phyloP scores from a whole-genome alignment of 2,329 filamentous ascomycete genomes.

The Cladosporium colombiae region DNA sequence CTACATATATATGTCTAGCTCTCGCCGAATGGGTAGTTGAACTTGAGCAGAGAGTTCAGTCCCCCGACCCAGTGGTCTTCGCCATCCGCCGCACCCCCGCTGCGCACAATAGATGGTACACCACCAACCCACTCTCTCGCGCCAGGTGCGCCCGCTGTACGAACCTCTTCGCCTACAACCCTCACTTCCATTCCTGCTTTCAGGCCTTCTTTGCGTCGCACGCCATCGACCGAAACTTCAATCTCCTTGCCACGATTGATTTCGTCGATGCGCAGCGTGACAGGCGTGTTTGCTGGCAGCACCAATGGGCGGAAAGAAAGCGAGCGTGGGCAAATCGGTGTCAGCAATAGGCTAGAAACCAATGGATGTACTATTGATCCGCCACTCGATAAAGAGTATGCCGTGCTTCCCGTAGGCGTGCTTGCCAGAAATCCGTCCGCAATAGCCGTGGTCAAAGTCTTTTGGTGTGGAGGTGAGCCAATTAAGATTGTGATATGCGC shows the following conservation, averaged over 20 bases:
- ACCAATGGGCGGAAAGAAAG: slow-evolving; percentile 91
- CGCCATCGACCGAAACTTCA: slow-evolving; percentile 53
- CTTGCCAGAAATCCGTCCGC: slow-evolving; percentile 94
- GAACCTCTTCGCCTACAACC: slow-evolving; percentile 82
- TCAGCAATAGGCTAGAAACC: slow-evolving; percentile 83
- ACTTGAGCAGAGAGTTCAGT: slow-evolving; percentile 89
- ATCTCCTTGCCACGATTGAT: slow-evolving; percentile 51
- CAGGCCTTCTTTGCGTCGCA: slow-evolving; percentile 45
- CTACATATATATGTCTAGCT: slow-evolving; percentile 27
- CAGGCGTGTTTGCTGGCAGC: slow-evolving; percentile 79
- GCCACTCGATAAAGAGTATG: slow-evolving; percentile 90
- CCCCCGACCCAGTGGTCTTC: slow-evolving; percentile 98
- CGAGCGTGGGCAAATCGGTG: slow-evolving; percentile 89
- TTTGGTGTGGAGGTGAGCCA: slow-evolving; percentile 58
- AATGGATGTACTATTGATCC: slow-evolving; percentile 93
- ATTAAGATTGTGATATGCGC: slow-evolving; percentile 90
- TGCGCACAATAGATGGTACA: slow-evolving; percentile 85
- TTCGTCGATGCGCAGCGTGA: slow-evolving; percentile 77
- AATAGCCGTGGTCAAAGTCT: slow-evolving; percentile 89
- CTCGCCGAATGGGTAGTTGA: slow-evolving; percentile 94
- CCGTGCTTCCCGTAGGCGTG: slow-evolving; percentile 91
- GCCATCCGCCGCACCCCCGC: slow-evolving; percentile 48
- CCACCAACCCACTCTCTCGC: slow-evolving; percentile 66
- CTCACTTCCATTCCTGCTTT: slow-evolving; percentile 68
- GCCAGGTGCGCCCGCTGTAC: slow-evolving; percentile 39